Evolutionary conservation across 768 basidiomycete species (phyloP), one percentile per base, ranked within the genome.

Genomic region (Trametes maxima): DNA sequence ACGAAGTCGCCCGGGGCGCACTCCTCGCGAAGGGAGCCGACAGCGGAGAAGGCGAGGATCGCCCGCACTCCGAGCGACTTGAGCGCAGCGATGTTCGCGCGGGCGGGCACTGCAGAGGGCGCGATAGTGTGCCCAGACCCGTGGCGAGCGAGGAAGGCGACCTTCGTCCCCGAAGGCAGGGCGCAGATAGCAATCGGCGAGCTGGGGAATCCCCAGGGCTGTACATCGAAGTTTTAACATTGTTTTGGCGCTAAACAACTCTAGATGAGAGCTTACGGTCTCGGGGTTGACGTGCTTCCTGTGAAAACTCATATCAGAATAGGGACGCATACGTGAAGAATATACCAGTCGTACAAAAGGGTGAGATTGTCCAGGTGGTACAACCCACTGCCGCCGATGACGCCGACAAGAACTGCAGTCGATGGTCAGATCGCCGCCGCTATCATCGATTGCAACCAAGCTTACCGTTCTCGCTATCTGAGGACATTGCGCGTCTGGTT

Each of bases 61-160:
- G 87, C 92, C 65, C 88, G 85, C 8, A 94, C 91, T 43, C 96
- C 96, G 66, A 98, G 81, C 43, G 86, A 88, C 76, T 98, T 98
- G 70, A 98, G 82, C 0, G 95, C 96, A 28, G 95, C 90, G 69
- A 98, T 94, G 81, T 98, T 99, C 65, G 96, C 96, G 53, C 92
- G 87, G 0, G 81, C 76, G 48, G 95, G 95, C 8, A 98, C 90
- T 36, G 82, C 72, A 6, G 94, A 90, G 2, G 96, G 96, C 16
- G 82, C 71, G 74, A 94, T 84, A 63, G 77, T 81, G 78, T 98
- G 96, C 11, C 85, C 82, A n/a, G 74, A 70, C 14, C 95, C 95
- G 72, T 98, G 97, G 11, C 96, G 87, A 0, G 96, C 89, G 52
- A 98, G 75, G 80, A 98, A 99, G 53, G 96, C 96, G 65, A 98